phyloP scores from a whole-genome alignment of 257 asterid species.

The Solanum pennellii region DNA sequence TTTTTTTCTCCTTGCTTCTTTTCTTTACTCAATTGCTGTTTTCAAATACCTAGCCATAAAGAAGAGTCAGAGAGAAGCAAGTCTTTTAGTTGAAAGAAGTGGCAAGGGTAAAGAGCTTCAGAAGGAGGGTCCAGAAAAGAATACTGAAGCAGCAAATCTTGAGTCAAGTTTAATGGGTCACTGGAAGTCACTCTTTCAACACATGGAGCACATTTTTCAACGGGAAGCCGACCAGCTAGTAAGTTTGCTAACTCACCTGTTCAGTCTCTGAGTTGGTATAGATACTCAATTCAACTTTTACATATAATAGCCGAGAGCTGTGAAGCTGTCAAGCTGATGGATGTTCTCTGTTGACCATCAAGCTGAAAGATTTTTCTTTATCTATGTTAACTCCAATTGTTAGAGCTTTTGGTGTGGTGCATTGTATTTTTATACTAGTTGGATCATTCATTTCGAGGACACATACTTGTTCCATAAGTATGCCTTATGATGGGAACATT shows the following conservation, averaged over 20 bases:
- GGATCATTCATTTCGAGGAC: neutral
- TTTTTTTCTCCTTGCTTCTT: neutral
- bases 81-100: slow-evolving; percentile 55
- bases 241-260: slow-evolving; percentile 13
- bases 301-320: neutral
- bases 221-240: slow-evolving; percentile 61
- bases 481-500: neutral
- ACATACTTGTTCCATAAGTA: neutral
- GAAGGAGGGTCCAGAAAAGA: slow-evolving; percentile 22
- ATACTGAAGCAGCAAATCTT: slow-evolving; percentile 11
- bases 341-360: neutral
- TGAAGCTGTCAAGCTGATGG: neutral
- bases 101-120: slow-evolving; percentile 25
- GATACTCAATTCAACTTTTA: neutral
- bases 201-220: slow-evolving; percentile 42
- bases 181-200: slow-evolving; percentile 73
- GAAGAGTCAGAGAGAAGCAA: slow-evolving; percentile 73
- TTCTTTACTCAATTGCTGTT: neutral
- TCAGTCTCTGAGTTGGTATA: neutral
- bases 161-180: slow-evolving; percentile 51
- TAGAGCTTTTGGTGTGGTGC: neutral
- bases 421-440: neutral
- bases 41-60: slow-evolving; percentile 31
- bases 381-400: neutral
- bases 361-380: neutral